Evolutionary conservation across 2,329 filamentous ascomycete genomes (phyloP), one percentile per base, ranked within the genome.

Genomic region (Xylaria polymorpha): DNA sequence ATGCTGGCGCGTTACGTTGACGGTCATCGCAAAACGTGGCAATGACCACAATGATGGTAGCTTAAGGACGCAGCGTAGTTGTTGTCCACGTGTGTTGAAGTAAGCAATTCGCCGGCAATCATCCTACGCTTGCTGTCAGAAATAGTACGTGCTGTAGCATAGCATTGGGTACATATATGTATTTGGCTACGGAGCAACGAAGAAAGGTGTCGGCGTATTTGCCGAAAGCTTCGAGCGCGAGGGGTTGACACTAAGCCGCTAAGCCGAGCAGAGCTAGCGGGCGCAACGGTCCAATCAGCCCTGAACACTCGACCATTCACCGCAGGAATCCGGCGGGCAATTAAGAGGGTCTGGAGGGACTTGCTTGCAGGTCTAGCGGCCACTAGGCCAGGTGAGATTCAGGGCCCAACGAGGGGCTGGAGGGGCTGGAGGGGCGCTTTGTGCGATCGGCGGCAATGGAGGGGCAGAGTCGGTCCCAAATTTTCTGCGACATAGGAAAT

Each of bases 191-290:
- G 12, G 29, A 37, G n/a, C 32, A 41, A 56, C 50, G 46, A 57
- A 69, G 60, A 41, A 35, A 58, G 22, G 51, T 50, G 37, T 44
- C 48, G 64, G 68, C 57, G 70, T 67, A 75, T 75, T 71, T 76
- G 74, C 73, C 74, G 73, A 75, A 61, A 70, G 68, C 68, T 50
- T 67, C 61, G 56, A 71, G 41, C 58, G 66, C 59, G 67, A 67
- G 67, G 66, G 66, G 61, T 35, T 64, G 41, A 25, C 48, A 63
- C 51, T 63, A 55, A 55, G 58, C 39, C 66, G 62, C 72, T 75
- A 74, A 32, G 32, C 70, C 63, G 3, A 61, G 12, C 22, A 43
- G 32, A 43, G 71, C 14, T 63, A 64, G 67, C 60, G 64, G 55
- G 65, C 14, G 20, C 68, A 73, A 66, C 57, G 18, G 63, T 29